Conservation (phyloP, 192 early-diverging fungal species). For the Backusella parvicylindrica region DNA sequence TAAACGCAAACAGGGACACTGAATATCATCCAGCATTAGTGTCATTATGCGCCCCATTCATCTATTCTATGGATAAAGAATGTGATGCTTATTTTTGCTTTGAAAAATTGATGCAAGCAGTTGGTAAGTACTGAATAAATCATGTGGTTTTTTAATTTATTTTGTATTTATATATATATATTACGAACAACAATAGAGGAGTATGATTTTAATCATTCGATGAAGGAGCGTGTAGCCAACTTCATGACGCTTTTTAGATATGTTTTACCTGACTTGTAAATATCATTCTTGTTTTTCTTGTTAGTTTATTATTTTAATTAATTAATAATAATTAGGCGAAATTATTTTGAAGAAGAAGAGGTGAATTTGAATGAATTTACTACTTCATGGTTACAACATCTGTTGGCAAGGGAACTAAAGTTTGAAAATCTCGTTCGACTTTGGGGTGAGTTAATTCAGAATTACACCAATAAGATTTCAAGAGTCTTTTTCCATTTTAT, state of each 20-base stretch:
- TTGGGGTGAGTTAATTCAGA: slow-evolving; percentile 51
- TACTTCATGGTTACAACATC: slow-evolving; percentile 75
- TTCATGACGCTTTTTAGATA: slow-evolving; percentile 85
- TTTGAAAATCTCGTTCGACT: slow-evolving; percentile 73
- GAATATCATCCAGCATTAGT: slow-evolving; percentile 79
- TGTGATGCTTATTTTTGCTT: slow-evolving; percentile 82
- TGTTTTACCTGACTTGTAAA: slow-evolving; percentile 82
- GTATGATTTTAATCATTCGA: slow-evolving; percentile 54
- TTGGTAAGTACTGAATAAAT: slow-evolving; percentile 47
- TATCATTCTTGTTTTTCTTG: slow-evolving; percentile 20
- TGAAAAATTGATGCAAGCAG: slow-evolving; percentile 65
- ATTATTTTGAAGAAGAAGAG: slow-evolving; percentile 94
- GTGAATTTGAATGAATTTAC: slow-evolving; percentile 86
- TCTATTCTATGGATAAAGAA: slow-evolving; percentile 69
- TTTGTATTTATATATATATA: background rate
- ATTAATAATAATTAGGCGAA: slow-evolving; percentile 40
- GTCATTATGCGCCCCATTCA: slow-evolving; percentile 79
- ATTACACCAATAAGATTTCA: background rate
- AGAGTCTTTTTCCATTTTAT: background rate
- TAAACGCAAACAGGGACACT: slow-evolving; percentile 71
- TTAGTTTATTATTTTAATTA: background rate
- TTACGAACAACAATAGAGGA: slow-evolving; percentile 51
- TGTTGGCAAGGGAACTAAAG: slow-evolving; percentile 84
- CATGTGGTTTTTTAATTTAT: background rate
- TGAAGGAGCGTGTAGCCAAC: slow-evolving; percentile 77